Conservation (phyloP, 768 basidiomycete genomes). For the Pleurotus tuber-regium region DNA sequence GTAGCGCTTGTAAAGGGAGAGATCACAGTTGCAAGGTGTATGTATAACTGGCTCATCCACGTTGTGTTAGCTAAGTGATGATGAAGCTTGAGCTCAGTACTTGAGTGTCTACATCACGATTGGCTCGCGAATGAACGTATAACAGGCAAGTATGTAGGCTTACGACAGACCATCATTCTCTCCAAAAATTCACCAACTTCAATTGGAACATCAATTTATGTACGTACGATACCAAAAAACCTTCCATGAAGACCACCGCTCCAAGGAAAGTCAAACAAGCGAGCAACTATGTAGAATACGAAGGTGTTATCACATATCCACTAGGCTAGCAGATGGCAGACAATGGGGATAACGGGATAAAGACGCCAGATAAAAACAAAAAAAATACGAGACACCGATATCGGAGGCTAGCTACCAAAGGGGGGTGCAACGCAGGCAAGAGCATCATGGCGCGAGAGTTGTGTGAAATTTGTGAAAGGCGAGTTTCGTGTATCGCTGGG, state of each 20-base stretch:
- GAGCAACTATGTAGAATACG: background rate
- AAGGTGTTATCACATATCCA: conserved; percentile 1
- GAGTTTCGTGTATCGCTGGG: conserved; percentile 1
- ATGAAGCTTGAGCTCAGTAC: too few species aligned
- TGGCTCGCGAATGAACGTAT: too few species aligned
- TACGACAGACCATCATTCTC: too few species aligned
- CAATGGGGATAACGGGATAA: background rate
- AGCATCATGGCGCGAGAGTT: conserved; percentile 7
- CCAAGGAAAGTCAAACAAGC: conserved; percentile 1
- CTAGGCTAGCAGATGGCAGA: too few species aligned
- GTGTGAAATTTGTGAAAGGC: background rate
- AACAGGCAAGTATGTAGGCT: too few species aligned
- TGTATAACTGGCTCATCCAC: too few species aligned
- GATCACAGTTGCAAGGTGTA: too few species aligned
- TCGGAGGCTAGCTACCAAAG: conserved; percentile 1
- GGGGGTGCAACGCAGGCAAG: background rate
- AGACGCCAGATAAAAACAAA: conserved; percentile 2
- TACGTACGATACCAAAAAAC: background rate
- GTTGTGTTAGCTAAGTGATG: too few species aligned
- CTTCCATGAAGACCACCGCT: conserved; percentile 5
- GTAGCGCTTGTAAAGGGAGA: too few species aligned
- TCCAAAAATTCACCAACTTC: too few species aligned
- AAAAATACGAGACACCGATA: background rate
- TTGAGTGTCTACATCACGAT: too few species aligned
- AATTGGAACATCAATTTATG: too few species aligned